These are phyloP conservation scores for Solanum chiquidenum DNA, from an alignment of 257 asterid species.

Conservation along the genomic window DNA sequence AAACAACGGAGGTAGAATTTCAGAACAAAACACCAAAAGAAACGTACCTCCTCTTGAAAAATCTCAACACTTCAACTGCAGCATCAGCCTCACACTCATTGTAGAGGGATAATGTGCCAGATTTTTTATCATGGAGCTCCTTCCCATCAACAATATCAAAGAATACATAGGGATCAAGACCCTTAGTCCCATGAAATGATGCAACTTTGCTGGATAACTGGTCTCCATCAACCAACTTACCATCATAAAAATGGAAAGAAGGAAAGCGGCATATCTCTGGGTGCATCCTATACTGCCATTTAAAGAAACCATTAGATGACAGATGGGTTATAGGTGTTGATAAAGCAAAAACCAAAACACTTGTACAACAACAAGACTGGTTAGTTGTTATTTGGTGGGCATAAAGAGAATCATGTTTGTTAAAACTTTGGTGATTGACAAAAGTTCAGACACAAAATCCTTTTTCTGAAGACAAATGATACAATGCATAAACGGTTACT, in stretches of 20 bases:
- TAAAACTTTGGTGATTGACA: background rate
- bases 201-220: conserved; percentile 53
- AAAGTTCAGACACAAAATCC: background rate
- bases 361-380: background rate
- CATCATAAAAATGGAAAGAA: conserved; percentile 83
- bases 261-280: conserved; percentile 93
- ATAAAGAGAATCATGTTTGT: background rate
- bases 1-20: background rate
- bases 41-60: conserved; percentile 62
- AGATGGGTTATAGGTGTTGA: conserved; percentile 2
- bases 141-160: conserved; percentile 82
- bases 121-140: conserved; percentile 73
- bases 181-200: conserved; percentile 62
- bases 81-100: conserved; percentile 92
- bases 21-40: conserved; percentile 1
- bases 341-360: background rate
- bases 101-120: conserved; percentile 61
- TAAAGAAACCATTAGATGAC: conserved; percentile 5
- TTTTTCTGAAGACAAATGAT: background rate
- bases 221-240: conserved; percentile 82
- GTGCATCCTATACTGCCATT: conserved; percentile 96
- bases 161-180: conserved; percentile 87
- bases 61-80: conserved; percentile 70
- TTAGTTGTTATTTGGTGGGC: background rate
- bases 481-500: background rate